Evolutionary conservation across 352 stramenopile genomes (phyloP), one percentile per base, ranked within the genome.

Genomic region (Globisporangium lucens): DNA sequence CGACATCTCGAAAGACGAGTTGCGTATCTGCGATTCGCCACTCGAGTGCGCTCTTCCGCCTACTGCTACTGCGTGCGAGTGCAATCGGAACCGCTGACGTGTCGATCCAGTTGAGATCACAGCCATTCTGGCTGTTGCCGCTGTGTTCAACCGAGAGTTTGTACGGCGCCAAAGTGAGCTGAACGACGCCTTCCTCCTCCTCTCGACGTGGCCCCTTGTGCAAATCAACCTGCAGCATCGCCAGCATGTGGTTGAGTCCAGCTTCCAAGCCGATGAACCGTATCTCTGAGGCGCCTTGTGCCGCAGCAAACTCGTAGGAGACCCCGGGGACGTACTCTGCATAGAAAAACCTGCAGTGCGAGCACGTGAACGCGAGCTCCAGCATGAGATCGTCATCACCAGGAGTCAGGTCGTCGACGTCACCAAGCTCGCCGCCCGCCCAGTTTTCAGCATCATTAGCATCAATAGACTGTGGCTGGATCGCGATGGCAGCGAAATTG

Each of bases 231-330:
- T 67, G 52, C 17, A 84, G 60, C 24, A 64, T 74, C 10, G 27
- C 36, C 9, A 84, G 41, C 17, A 79, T 68, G 1, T 62, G 56
- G 24, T 67, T 72, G 22, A 82, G 47, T 2, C 66, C 66, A 10
- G 47, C 12, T 4, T 27, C 24, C 27, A 43, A 47, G 0, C 75
- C 75, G 0, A 76, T 43, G 30, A 84, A 80, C 41, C 66, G 66
- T 43, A 67, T 66, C 41, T 27, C 35, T 8, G 61, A 70, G 10
- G 68, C 68, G 41, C 61, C 72, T 10, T 72, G 71, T 3, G 66
- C 38, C 35, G 49, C 52, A 49, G 77, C 77, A 38, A 74, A 71
- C 60, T 82, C 75, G 38, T 86, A 86, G 24, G 78, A 84, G 7
- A 82, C 71, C 2, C 73, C 67, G 20, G 76, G 74, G n/a, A 84